Evolutionary conservation across 495 filamentous ascomycete genomes (phyloP).

Genomic region (Tricharina praecox): DNA sequence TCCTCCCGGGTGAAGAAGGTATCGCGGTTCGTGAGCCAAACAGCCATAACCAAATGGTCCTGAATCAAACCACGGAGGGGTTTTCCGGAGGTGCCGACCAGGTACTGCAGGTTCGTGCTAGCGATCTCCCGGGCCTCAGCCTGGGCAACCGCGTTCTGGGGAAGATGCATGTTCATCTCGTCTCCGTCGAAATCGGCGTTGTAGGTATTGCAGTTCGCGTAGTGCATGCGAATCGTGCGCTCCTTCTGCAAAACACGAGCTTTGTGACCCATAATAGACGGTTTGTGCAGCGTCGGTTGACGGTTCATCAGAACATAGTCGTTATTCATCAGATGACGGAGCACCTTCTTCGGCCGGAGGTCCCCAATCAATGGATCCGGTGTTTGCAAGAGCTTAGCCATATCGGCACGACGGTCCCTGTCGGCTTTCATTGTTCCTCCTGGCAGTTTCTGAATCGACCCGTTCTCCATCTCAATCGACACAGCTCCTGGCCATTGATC

Average conservation of each 20-base stretch:
- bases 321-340: slow-evolving; percentile 86
- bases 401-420: slow-evolving; percentile 41
- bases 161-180: slow-evolving; percentile 99
- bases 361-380: slow-evolving; percentile 62
- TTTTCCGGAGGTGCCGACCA: slow-evolving; percentile 83
- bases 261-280: slow-evolving; percentile 98
- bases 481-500: slow-evolving; percentile 89
- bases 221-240: slow-evolving; percentile 97
- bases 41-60: slow-evolving; percentile 91
- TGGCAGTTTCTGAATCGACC: slow-evolving; percentile 72
- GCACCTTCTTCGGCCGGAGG: slow-evolving; percentile 84
- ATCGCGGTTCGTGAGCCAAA: slow-evolving; percentile 78
- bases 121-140: slow-evolving; percentile 83
- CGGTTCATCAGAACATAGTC: slow-evolving; percentile 98
- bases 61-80: slow-evolving; percentile 94
- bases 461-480: slow-evolving; percentile 88
- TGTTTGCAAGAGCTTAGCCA: slow-evolving; percentile 46
- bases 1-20: slow-evolving; percentile 79
- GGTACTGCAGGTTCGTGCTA: slow-evolving; percentile 93
- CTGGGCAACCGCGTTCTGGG: slow-evolving; percentile 86
- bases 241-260: slow-evolving; percentile 83
- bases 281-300: slow-evolving; percentile 97
- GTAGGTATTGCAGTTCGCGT: slow-evolving; percentile 98
- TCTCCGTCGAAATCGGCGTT: slow-evolving; percentile 99
- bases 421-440: slow-evolving; percentile 70